Evolutionary conservation across 495 filamentous ascomycete genomes (phyloP), one percentile per base, ranked within the genome.

Genomic region (Diplogelasinospora grovesii): DNA sequence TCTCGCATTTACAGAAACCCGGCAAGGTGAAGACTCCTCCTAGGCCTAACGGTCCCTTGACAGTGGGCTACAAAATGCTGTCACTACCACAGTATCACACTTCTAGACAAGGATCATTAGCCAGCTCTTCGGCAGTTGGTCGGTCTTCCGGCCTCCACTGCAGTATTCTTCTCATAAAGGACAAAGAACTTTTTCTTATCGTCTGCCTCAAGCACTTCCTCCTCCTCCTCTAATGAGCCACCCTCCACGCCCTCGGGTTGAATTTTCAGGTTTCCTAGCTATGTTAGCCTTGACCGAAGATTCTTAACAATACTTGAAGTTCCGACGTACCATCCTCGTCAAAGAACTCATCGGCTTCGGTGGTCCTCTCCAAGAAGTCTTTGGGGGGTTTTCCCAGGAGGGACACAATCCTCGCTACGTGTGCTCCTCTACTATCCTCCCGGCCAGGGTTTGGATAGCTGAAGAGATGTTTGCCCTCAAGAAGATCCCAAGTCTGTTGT

Each of bases 401-500:
- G 0, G 55, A 58, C 11, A 73, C 60, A 0, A 75, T 59, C 41
- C 67, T 60, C n/a, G 66, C 65, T 24, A 73, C 59, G 51, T 71
- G 68, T 4, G 68, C 59, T 1, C 63, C 56, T 16, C 59, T 69
- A 0, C 58, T 60, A 36, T 74, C 70, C 4, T 54, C 49, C 26
- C 64, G 55, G 3, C 50, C n/a, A n/a, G n/a, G 52, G 24, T 73
- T 60, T 15, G 62, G 66, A 36, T 74, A 67, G 9, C 46, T 43
- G 43, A 76, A 77, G 15, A 75, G 35, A 42, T 67, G 57, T 23
- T 46, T 57, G 1, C 63, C 64, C 60, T 75, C 61, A 36, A 73
- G 64, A 6, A 77, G 49, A 55, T 75, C 64, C 71, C 66, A 75
- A n/a, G n/a, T n/a, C n/a, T n/a, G n/a, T n/a, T n/a, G n/a, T n/a